phyloP scores from a whole-genome alignment of 2,329 filamentous ascomycete genomes.

The Aspergillus aculeatinus region DNA sequence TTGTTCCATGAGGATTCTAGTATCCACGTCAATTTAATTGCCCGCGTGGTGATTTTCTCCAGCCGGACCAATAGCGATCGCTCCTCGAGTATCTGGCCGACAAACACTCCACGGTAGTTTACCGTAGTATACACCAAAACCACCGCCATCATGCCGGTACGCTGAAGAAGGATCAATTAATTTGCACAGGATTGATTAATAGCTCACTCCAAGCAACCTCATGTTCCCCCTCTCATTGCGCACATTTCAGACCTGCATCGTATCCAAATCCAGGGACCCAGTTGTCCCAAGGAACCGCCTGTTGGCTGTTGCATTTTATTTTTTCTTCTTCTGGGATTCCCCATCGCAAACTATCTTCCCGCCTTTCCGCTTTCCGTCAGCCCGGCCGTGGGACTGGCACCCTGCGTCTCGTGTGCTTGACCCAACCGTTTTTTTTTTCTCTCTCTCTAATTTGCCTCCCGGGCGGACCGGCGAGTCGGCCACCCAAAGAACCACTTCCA shows the following conservation, averaged over 20 bases:
- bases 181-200: not conserved
- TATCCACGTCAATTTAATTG: slow-evolving; percentile 10
- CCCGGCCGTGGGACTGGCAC: slow-evolving; percentile 21
- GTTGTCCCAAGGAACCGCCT: slow-evolving; percentile 19
- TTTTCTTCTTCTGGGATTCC: slow-evolving; percentile 15
- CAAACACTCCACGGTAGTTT: not conserved
- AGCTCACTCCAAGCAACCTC: not conserved
- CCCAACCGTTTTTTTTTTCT: slow-evolving; percentile 18
- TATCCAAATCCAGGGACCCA: slow-evolving; percentile 18
- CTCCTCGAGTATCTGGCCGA: not conserved
- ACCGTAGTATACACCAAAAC: not conserved
- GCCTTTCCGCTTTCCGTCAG: slow-evolving; percentile 24
- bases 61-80: slow-evolving; percentile 11
- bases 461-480: slow-evolving; percentile 25
- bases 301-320: slow-evolving; percentile 1
- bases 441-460: slow-evolving; percentile 19
- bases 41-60: slow-evolving; percentile 16
- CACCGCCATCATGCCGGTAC: not conserved
- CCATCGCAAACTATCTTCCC: slow-evolving; percentile 22
- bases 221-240: not conserved
- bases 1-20: slow-evolving; percentile 9
- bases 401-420: slow-evolving; percentile 24
- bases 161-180: not conserved
- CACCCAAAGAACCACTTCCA: slow-evolving; percentile 19
- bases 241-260: slow-evolving; percentile 5